Conservation (phyloP, 768 basidiomycete species). For the Hortiboletus campestris region DNA sequence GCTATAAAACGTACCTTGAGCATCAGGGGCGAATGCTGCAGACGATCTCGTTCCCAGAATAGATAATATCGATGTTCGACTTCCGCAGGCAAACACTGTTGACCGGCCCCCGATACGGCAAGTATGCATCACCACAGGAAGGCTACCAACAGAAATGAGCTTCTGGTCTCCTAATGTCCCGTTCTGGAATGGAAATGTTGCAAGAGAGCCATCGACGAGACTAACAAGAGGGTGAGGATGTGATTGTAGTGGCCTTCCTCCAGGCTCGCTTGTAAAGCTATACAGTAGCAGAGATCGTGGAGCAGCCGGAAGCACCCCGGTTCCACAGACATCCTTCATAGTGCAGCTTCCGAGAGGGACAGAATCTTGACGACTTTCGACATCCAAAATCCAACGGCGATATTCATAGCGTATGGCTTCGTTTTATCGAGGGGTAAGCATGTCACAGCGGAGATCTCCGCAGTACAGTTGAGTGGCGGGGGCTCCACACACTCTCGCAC, state of each 20-base stretch:
- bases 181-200: slow-evolving; percentile 50
- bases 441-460: slow-evolving; percentile 71
- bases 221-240: slow-evolving; percentile 68
- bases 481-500: slow-evolving; percentile 25
- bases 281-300: slow-evolving; percentile 48
- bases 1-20: slow-evolving; percentile 48
- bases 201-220: slow-evolving; percentile 71
- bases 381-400: slow-evolving; percentile 78
- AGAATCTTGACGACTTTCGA: slow-evolving; percentile 62
- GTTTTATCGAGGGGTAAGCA: slow-evolving; percentile 53
- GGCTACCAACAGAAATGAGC: slow-evolving; percentile 59
- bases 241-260: slow-evolving; percentile 35
- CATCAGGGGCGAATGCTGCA: slow-evolving; percentile 69
- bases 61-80: slow-evolving; percentile 67
- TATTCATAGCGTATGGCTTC: slow-evolving; percentile 44
- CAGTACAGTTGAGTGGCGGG: slow-evolving; percentile 14
- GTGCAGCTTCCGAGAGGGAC: slow-evolving; percentile 23
- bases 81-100: slow-evolving; percentile 70
- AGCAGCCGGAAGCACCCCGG: slow-evolving; percentile 39
- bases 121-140: slow-evolving; percentile 60
- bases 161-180: slow-evolving; percentile 47
- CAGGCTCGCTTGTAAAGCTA: slow-evolving; percentile 51
- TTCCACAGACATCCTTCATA: slow-evolving; percentile 26
- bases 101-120: slow-evolving; percentile 53
- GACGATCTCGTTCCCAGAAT: slow-evolving; percentile 60